Evolutionary conservation across 805 yeast species (phyloP).

Genomic region (Ogataea minuta): DNA sequence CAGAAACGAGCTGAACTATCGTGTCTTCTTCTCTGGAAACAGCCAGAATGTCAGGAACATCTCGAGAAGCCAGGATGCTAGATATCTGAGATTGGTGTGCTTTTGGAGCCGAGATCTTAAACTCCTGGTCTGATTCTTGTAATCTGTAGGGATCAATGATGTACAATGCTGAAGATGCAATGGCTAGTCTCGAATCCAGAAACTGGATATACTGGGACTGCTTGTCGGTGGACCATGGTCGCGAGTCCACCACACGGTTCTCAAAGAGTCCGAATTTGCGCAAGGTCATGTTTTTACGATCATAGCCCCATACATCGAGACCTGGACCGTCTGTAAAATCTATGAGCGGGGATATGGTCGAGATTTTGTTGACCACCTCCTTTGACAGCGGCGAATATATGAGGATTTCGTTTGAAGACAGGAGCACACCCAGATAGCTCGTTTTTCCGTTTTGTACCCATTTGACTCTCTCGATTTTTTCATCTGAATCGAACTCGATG

Average conservation of each 20-base stretch:
- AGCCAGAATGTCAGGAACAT: slow-evolving; percentile 34
- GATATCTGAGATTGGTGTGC: slow-evolving; percentile 34
- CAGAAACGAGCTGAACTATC: slow-evolving; percentile 35
- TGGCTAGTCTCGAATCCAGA: slow-evolving; percentile 12
- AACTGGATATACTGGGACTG: slow-evolving; percentile 19
- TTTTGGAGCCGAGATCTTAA: slow-evolving; percentile 35
- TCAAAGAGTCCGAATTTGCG: slow-evolving; percentile 28
- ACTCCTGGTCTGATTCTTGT: slow-evolving; percentile 26
- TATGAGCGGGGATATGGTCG: slow-evolving; percentile 30
- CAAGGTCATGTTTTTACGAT: slow-evolving; percentile 26
- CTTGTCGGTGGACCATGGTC: slow-evolving; percentile 20
- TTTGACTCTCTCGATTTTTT: slow-evolving; percentile 29
- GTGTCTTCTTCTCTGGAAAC: slow-evolving; percentile 33
- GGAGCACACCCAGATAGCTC: slow-evolving; percentile 24
- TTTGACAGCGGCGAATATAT: slow-evolving; percentile 44
- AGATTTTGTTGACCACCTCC: slow-evolving; percentile 38
- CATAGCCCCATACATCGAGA: slow-evolving; percentile 30
- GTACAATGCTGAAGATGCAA: slow-evolving; percentile 34
- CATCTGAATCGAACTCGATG: slow-evolving; percentile 43
- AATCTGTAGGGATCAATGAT: slow-evolving; percentile 31
- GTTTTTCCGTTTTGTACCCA: slow-evolving; percentile 11
- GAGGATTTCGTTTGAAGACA: slow-evolving; percentile 38
- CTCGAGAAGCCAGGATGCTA: slow-evolving; percentile 35
- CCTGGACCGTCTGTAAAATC: slow-evolving; percentile 27
- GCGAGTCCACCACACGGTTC: slow-evolving; percentile 21